phyloP scores from a whole-genome alignment of 2,329 filamentous ascomycete genomes.

The Bertia moriformis region DNA sequence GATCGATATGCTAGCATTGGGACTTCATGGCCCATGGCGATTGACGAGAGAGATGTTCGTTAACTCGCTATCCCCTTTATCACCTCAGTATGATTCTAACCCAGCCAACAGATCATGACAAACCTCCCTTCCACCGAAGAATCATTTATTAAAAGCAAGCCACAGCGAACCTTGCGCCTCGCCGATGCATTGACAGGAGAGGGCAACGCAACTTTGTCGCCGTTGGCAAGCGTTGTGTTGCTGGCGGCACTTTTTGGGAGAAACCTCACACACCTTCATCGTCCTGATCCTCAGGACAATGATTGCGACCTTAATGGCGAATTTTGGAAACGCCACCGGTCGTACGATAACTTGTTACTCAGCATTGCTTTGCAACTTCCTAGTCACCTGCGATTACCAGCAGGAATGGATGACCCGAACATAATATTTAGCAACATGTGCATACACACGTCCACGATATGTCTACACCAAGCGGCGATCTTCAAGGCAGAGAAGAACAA shows the following conservation, averaged over 20 bases:
- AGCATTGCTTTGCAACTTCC: slow-evolving; percentile 45
- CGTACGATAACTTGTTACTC: slow-evolving; percentile 46
- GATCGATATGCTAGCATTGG: slow-evolving; percentile 56
- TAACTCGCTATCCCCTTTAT: no score
- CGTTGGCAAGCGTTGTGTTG: slow-evolving; percentile 42
- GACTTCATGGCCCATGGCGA: slow-evolving; percentile 54
- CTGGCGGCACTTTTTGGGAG: slow-evolving; percentile 46
- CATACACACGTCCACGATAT: slow-evolving; percentile 55
- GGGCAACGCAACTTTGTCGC: slow-evolving; percentile 32
- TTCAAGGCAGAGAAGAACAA: slow-evolving; percentile 52
- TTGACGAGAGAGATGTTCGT: slow-evolving; percentile 44
- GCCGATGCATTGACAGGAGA: slow-evolving; percentile 30
- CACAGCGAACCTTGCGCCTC: slow-evolving; percentile 30
- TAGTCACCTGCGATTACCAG: slow-evolving; percentile 39
- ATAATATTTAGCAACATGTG: slow-evolving; percentile 55
- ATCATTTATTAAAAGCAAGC: slow-evolving; percentile 37
- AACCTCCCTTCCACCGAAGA: slow-evolving; percentile 49
- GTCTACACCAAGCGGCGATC: slow-evolving; percentile 55
- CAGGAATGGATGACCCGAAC: slow-evolving; percentile 42
- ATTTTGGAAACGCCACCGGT: slow-evolving; percentile 53
- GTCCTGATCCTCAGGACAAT: slow-evolving; percentile 35
- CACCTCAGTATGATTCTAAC: not conserved
- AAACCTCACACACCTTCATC: slow-evolving; percentile 48
- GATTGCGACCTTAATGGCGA: slow-evolving; percentile 47
- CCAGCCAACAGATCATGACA: slow-evolving; percentile 28